These are phyloP conservation scores for Stropharia rugosoannulata DNA, from an alignment of 768 basidiomycete genomes.

Conservation along the genomic window DNA sequence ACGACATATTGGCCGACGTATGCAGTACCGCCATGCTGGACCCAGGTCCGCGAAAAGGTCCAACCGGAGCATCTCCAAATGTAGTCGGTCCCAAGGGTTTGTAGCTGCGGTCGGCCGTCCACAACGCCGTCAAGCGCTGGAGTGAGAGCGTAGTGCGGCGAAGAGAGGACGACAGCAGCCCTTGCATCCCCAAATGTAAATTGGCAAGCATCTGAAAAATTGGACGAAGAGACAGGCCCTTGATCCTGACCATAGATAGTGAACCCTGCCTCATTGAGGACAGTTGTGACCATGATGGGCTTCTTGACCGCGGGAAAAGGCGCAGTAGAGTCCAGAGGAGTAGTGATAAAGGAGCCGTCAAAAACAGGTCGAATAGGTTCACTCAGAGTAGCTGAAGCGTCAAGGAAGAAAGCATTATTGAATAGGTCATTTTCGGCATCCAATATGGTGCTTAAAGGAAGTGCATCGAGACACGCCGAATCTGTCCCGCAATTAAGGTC, in stretches of 20 bases:
- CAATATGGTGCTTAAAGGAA: constrained; percentile 54
- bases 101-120: constrained; percentile 58
- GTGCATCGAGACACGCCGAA: constrained; percentile 46
- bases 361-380: constrained; percentile 67
- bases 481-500: constrained; percentile 46
- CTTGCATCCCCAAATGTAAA: constrained; percentile 47
- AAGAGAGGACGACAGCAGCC: constrained; percentile 39
- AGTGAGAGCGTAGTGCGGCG: constrained; percentile 44
- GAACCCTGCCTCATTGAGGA: constrained; percentile 69
- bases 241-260: constrained; percentile 50
- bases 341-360: constrained; percentile 69
- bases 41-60: constrained; percentile 72
- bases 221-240: constrained; percentile 33
- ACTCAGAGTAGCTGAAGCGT: constrained; percentile 50
- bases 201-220: constrained; percentile 38
- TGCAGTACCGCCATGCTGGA: constrained; percentile 59
- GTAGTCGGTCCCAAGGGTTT: constrained; percentile 64
- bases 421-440: constrained; percentile 48
- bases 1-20: constrained; percentile 64
- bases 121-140: constrained; percentile 26
- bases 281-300: constrained; percentile 69
- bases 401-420: constrained; percentile 39
- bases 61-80: constrained; percentile 70
- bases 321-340: constrained; percentile 59
- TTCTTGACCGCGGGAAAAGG: constrained; percentile 62